These are phyloP conservation scores for Phytophthora nicotianae DNA, from an alignment of 352 stramenopile species.

Conservation along the genomic window DNA sequence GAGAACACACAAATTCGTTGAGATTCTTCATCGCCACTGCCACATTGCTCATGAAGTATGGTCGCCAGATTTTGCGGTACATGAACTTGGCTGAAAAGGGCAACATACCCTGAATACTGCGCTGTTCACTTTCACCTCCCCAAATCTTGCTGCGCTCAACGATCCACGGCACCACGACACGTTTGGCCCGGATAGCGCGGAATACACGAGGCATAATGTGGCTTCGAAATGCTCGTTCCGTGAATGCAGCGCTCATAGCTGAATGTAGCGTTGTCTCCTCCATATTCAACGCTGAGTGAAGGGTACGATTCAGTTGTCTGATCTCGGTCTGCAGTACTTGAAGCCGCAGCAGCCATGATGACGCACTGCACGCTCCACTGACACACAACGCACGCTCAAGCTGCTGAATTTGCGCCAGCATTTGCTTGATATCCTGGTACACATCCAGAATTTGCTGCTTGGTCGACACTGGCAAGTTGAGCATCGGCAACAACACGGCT, in stretches of 20 bases:
- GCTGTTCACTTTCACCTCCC: conserved; percentile 75
- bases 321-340: conserved; percentile 72
- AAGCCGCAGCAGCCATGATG: conserved; percentile 64
- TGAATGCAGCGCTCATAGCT: conserved; percentile 68
- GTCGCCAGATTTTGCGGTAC: conserved; percentile 85
- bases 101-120: conserved; percentile 69
- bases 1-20: conserved; percentile 62
- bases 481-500: conserved; percentile 57
- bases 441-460: conserved; percentile 69
- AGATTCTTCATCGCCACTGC: conserved; percentile 81
- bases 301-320: conserved; percentile 67
- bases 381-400: conserved; percentile 58
- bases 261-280: conserved; percentile 72
- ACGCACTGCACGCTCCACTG: conserved; percentile 44
- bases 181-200: conserved; percentile 75
- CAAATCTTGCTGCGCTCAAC: conserved; percentile 86
- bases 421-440: conserved; percentile 69
- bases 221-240: conserved; percentile 69
- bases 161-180: conserved; percentile 86
- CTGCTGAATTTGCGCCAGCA: conserved; percentile 62
- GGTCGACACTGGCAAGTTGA: conserved; percentile 55
- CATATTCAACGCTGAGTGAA: conserved; percentile 73
- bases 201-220: conserved; percentile 84
- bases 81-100: conserved; percentile 80
- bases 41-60: conserved; percentile 84